A percentile compares a stretch with the other conserved stretches of the same genome.
Conservation (phyloP, 2,329 filamentous ascomycete species). For the Didymosphaeria variabile region DNA sequence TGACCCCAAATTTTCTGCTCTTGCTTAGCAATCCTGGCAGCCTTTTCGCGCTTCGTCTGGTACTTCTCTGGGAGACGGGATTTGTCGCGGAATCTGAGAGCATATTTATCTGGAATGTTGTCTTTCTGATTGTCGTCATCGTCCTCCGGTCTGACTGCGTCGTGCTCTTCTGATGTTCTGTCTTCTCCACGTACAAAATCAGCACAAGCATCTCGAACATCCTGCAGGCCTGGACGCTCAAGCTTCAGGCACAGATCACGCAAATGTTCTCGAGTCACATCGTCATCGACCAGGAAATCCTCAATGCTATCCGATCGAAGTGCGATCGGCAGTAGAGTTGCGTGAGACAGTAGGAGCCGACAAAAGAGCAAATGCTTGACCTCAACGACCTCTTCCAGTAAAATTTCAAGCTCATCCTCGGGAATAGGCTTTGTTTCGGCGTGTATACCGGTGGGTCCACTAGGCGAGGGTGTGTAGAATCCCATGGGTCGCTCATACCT, state of each 20-base stretch:
- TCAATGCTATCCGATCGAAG: slow-evolving; percentile 56
- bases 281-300: slow-evolving; percentile 55
- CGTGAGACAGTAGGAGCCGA: slow-evolving; percentile 57
- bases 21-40: slow-evolving; percentile 26
- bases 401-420: slow-evolving; percentile 54
- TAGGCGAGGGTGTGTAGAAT: slow-evolving; percentile 46
- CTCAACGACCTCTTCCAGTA: slow-evolving; percentile 58
- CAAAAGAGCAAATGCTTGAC: slow-evolving; percentile 62
- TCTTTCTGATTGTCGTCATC: not conserved
- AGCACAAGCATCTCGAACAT: slow-evolving; percentile 61
- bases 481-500: slow-evolving; percentile 46
- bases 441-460: slow-evolving; percentile 40
- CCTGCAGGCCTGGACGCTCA: slow-evolving; percentile 59
- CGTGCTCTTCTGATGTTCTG: slow-evolving; percentile 21
- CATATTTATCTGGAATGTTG: slow-evolving; percentile 20
- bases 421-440: slow-evolving; percentile 51
- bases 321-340: slow-evolving; percentile 56
- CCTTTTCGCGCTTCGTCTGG: slow-evolving; percentile 46
- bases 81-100: slow-evolving; percentile 16
- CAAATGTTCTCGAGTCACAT: slow-evolving; percentile 55
- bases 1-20: slow-evolving; percentile 11
- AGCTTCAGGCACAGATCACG: slow-evolving; percentile 59
- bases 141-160: slow-evolving; percentile 12
- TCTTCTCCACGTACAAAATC: slow-evolving; percentile 56
- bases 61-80: slow-evolving; percentile 28